These are phyloP conservation scores for Acrocalymma vagum DNA, from an alignment of 2,329 filamentous ascomycete species.

Conservation along the genomic window DNA sequence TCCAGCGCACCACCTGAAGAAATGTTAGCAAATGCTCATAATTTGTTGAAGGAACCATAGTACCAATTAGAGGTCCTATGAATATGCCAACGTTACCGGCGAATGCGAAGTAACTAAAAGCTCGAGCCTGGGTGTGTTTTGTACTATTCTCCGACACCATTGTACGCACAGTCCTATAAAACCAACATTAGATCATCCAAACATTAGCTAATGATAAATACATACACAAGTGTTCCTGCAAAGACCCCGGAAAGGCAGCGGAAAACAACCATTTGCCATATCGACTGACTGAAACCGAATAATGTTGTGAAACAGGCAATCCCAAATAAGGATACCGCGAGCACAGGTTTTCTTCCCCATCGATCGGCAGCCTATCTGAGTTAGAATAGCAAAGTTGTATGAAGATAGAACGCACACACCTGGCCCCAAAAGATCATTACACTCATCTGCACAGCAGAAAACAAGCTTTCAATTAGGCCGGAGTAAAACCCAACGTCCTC, in stretches of 20 bases:
- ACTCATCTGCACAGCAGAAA: conserved; percentile 78
- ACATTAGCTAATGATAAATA: no score
- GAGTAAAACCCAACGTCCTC: conserved; percentile 82
- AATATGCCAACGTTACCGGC: conserved; percentile 78
- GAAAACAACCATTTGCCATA: conserved; percentile 80
- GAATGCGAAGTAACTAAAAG: conserved; percentile 82
- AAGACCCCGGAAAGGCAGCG: conserved; percentile 78
- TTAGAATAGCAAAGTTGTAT: conserved; percentile 2
- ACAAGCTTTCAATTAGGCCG: conserved; percentile 75
- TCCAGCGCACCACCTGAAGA: conserved; percentile 70
- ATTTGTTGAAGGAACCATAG: not conserved
- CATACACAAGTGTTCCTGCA: conserved; percentile 71
- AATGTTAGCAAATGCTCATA: conserved; percentile 8
- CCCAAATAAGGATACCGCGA: conserved; percentile 73
- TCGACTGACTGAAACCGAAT: conserved; percentile 72
- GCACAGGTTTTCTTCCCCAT: conserved; percentile 75
- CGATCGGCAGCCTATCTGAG: conserved; percentile 64
- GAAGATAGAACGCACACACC: conserved; percentile 22
- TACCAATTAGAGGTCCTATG: conserved; percentile 70
- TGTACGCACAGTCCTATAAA: conserved; percentile 68
- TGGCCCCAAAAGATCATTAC: conserved; percentile 80
- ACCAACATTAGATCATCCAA: not conserved
- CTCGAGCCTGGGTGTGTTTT: conserved; percentile 72
- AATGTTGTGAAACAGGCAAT: conserved; percentile 67
- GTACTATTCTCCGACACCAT: conserved; percentile 81